Base-by-base conservation (phyloP, 192 early-diverging fungal genomes). In the Haplosporangium gracile region DNA sequence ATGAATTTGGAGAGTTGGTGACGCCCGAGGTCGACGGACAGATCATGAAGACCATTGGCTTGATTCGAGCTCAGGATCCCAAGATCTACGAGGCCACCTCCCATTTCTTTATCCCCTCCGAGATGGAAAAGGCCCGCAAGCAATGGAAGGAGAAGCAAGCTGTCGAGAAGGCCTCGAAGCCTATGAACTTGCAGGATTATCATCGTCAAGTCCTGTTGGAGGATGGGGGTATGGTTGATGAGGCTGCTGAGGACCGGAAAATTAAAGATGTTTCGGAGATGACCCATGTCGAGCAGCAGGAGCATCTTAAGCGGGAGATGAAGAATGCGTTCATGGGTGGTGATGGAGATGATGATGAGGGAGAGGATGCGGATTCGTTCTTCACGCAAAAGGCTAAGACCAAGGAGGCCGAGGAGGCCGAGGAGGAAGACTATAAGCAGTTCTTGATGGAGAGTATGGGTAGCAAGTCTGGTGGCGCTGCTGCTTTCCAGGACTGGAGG, bases 11-110 rank as follows among this genome's bases (percentile, higher is more conserved):
- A 43, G 94, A 93, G 75, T 90, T 99, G 32, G 89, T 97, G 13
- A 97, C 97, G 8, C 96, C 97, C 9, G 96, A 95, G 40, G 84
- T 99, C 13, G 97, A 99, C 77, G 95, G 93, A 10, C 96, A 98
- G 88, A 99, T 99, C 74, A 92, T 99, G 92, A 95, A 95, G 75
- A 97, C 98, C 2, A 96, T 99, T 77, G 93, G 93, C 0, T 89
- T 95, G 38, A 95, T 99, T 70, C 92, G 93, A 4, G 86, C 90
- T 22, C 94, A 95, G 60, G 94, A 97, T 75, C 93, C 94, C 40
- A 90, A 93, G 81, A 95, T 99, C 1, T 99, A 99, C 85, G 93
- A 98, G 73, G 85, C 92, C 3, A 90, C 88, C 0, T 89, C 90
- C 10, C 91, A 91, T 63, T 98, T 99, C 89, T 99, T 98, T 84